Evolutionary conservation across 139 green algal genomes (phyloP).

Genomic region (Zygnema circumcarinatum): DNA sequence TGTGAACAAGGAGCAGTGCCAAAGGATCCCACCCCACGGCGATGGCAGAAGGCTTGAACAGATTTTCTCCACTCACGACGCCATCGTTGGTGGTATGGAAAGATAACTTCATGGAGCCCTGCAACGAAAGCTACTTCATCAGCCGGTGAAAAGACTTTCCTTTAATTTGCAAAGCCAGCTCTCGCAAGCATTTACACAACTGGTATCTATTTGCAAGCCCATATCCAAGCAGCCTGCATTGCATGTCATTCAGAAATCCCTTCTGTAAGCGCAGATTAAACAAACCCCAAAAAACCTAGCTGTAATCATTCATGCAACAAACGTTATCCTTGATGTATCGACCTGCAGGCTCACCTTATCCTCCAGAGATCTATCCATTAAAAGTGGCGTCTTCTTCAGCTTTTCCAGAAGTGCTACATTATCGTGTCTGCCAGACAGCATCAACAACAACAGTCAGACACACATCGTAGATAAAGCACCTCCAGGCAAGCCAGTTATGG

Average conservation of each 20-base stretch:
- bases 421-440: conserved; percentile 22
- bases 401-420: conserved; percentile 41
- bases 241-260: no score
- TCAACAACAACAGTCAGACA: no score
- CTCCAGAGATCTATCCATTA: conserved; percentile 36
- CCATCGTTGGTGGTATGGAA: not conserved
- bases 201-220: no score
- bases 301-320: no score
- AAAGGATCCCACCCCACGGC: not conserved
- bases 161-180: no score
- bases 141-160: not conserved
- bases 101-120: conserved; percentile 19
- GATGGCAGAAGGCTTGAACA: not conserved
- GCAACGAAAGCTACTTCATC: not conserved
- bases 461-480: not conserved
- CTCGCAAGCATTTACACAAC: no score
- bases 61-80: not conserved
- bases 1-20: no score
- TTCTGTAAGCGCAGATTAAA: no score
- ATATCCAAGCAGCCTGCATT: no score
- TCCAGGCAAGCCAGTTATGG: no score
- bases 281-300: no score
- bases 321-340: no score
- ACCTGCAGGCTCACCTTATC: conserved; percentile 36
- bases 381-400: conserved; percentile 27